Percentiles rank a stretch among this genome's conserved stretches.
Evolutionary conservation across 192 early-diverging fungal species (phyloP).

Genomic region (Martensiomyces pterosporus): DNA sequence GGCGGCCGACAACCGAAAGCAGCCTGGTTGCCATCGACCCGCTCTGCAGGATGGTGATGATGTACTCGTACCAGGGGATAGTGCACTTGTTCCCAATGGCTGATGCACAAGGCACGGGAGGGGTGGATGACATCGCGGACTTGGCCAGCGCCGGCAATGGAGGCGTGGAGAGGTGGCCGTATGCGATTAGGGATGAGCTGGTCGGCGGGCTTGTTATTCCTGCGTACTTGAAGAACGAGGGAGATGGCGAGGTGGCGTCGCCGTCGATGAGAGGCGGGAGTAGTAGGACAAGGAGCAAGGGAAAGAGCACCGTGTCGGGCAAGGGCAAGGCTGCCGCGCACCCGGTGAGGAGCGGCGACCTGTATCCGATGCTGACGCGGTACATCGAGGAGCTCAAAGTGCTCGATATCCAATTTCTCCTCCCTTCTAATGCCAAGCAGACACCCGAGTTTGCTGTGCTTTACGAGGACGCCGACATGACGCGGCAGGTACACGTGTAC

Average conservation of each 20-base stretch:
- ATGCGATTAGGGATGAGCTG: slow-evolving; percentile 15
- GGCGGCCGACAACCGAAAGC: slow-evolving; percentile 51
- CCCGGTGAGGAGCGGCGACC: slow-evolving; percentile 25
- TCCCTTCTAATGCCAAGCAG: neutral
- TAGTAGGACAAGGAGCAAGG: too few relatives aligned
- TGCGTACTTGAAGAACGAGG: slow-evolving; percentile 9
- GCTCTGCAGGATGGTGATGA: slow-evolving; percentile 47
- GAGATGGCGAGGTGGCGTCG: neutral
- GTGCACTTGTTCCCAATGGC: slow-evolving; percentile 62
- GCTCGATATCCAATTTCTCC: slow-evolving; percentile 36
- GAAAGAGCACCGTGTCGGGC: neutral
- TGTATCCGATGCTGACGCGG: slow-evolving; percentile 21
- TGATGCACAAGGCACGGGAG: neutral
- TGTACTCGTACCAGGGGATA: slow-evolving; percentile 65
- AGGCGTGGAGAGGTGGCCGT: slow-evolving; percentile 14
- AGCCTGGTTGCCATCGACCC: slow-evolving; percentile 60
- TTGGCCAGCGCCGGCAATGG: neutral
- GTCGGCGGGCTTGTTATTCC: slow-evolving; percentile 14
- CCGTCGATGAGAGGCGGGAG: too few relatives aligned
- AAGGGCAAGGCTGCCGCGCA: slow-evolving; percentile 40
- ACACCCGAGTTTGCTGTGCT: slow-evolving; percentile 34
- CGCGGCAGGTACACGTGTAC: slow-evolving; percentile 36
- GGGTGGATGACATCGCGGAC: slow-evolving; percentile 3
- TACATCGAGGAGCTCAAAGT: slow-evolving; percentile 43
- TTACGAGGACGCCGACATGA: slow-evolving; percentile 36